Conservation (phyloP, 106 monocot genomes). For the Dendrobium huoshanense region DNA sequence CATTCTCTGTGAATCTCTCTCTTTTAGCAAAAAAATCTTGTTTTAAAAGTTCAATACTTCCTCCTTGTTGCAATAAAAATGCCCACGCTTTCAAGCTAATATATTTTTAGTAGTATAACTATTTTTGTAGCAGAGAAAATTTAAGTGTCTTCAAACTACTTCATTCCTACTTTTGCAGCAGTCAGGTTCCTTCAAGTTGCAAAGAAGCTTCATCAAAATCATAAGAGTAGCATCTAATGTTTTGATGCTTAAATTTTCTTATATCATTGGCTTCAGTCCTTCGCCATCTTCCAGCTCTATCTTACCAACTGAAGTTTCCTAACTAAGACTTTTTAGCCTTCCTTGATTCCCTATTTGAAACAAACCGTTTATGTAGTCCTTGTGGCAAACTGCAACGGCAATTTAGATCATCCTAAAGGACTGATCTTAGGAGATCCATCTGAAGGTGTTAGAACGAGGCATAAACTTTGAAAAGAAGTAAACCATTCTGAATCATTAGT, state of each 20-base stretch:
- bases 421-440: too few species aligned
- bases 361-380: not conserved
- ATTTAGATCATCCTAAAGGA: not conserved
- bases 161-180: not conserved
- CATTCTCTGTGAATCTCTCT: not conserved
- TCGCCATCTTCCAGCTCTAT: not conserved
- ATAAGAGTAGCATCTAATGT: not conserved
- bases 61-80: not conserved
- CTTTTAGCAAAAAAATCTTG: too few species aligned
- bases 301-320: not conserved
- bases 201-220: not conserved
- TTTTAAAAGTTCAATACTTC: too few species aligned
- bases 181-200: not conserved
- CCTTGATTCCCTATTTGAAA: not conserved
- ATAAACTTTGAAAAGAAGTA: too few species aligned
- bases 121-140: not conserved
- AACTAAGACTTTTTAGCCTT: not conserved
- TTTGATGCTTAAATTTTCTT: not conserved
- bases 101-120: not conserved
- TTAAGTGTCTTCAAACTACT: not conserved
- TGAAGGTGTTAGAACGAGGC: too few species aligned
- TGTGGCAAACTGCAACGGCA: not conserved
- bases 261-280: not conserved
- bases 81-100: not conserved
- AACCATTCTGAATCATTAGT: not conserved